Conservation (phyloP, 2,329 filamentous ascomycete genomes). For the Didymosphaeria variabile region DNA sequence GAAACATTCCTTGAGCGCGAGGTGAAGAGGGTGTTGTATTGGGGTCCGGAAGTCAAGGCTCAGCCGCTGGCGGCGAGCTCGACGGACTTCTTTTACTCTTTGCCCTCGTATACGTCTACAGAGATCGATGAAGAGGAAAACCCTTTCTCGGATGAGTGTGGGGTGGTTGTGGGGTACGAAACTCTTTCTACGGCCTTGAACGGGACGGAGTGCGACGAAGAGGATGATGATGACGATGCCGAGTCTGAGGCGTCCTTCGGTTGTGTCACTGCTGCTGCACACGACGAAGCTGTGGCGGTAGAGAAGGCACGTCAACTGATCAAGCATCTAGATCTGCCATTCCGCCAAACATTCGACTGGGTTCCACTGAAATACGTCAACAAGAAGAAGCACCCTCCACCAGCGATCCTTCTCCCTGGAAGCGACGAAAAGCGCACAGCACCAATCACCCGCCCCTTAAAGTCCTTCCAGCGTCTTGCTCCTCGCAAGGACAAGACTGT, state of each 20-base stretch:
- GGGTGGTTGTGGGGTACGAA: not conserved
- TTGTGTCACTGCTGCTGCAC: not conserved
- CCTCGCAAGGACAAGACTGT: not conserved
- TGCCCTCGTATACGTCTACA: not conserved
- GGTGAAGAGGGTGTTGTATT: not conserved
- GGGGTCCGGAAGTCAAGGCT: conserved; percentile 1
- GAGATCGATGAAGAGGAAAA: not conserved
- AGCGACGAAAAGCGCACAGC: not conserved
- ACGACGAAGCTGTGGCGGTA: not conserved
- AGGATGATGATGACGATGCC: not conserved
- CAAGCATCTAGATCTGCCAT: not conserved
- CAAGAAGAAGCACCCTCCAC: not conserved
- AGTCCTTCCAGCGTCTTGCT: not conserved
- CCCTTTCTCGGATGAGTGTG: not conserved
- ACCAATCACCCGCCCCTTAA: not conserved
- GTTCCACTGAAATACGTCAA: not conserved
- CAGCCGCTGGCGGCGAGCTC: not conserved
- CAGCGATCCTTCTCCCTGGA: not conserved
- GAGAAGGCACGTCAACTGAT: not conserved
- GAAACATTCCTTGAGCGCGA: not conserved
- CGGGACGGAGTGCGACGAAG: not conserved
- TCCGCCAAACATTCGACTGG: not conserved
- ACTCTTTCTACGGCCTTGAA: not conserved
- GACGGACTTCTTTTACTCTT: not conserved
- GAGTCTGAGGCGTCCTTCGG: conserved; percentile 6